Evolutionary conservation across 768 basidiomycete species (phyloP), one percentile per base, ranked within the genome.

Genomic region (Sutorius australiensis): DNA sequence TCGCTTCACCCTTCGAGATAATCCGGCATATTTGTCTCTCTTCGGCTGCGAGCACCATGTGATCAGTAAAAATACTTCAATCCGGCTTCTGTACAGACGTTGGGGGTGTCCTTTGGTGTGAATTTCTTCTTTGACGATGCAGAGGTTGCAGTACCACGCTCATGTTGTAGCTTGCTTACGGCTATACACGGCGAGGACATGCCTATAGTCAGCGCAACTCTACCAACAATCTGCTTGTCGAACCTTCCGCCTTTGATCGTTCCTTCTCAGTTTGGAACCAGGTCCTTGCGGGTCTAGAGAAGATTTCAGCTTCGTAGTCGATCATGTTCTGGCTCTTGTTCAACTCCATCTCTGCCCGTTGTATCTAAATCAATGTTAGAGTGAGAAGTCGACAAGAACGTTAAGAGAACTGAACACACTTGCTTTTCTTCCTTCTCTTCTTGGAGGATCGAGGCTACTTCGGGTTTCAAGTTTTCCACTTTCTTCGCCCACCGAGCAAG

Each of bases 351-450:
- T 99, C 95, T 13, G 92, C 95, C 67, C 80, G 82, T 46, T 90
- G 84, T 45, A 97, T 70, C 92, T 95, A 56, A 39, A 48, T n/a
- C n/a, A n/a, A n/a, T 19, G 45, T 34, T 28, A 3, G 40, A 39
- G 24, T 66, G 39, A 65, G 54, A 47, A 51, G 49, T 21, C 1
- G 41, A 55, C 36, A 1, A 27, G 27, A 34, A 33, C n/a, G 39
- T n/a, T 14, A 48, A 31, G n/a, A 36, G 51, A 45, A 46, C n/a
- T 45, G 8, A 41, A 63, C 72, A 48, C 55, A 91, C 90, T 66
- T 89, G 81, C 73, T 93, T 98, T 72, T 98, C 95, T 73, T 95
- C 93, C 68, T 89, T 89, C 72, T 99, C 97, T 67, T 98, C 97
- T 56, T 80, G 78, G 51, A 98, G 70, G 32, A 98, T 83, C 42